Evolutionary conservation across 768 basidiomycete genomes (phyloP).

Genomic region (Mycena capillaripes): DNA sequence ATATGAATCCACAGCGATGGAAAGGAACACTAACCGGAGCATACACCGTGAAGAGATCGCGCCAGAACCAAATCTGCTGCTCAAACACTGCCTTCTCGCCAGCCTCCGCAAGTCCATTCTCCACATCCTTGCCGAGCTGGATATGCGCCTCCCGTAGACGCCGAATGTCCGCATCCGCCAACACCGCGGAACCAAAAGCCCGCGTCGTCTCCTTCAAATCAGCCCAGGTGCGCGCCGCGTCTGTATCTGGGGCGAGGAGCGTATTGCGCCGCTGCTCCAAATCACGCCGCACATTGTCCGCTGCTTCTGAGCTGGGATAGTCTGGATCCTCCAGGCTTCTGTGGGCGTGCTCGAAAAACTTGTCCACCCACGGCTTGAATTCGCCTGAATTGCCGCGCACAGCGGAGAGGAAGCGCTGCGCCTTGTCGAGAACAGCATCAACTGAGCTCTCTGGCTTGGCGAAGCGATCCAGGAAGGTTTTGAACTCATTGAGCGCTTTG

Average conservation of each 20-base stretch:
- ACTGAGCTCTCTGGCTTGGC: conserved; percentile 57
- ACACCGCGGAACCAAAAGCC: conserved; percentile 60
- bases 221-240: conserved; percentile 67
- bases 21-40: conserved; percentile 54
- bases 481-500: conserved; percentile 64
- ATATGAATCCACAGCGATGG: not conserved
- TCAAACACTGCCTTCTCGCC: conserved; percentile 59
- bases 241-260: conserved; percentile 60
- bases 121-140: conserved; percentile 61
- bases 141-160: conserved; percentile 61
- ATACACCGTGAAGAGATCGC: conserved; percentile 86
- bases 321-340: conserved; percentile 63
- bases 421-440: conserved; percentile 61
- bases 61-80: conserved; percentile 81
- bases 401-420: conserved; percentile 11
- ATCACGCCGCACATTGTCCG: conserved; percentile 53
- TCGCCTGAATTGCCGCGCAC: conserved; percentile 48
- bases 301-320: conserved; percentile 66
- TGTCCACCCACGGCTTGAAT: conserved; percentile 67
- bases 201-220: conserved; percentile 58
- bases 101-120: conserved; percentile 51
- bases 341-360: conserved; percentile 61
- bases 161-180: conserved; percentile 63
- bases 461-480: conserved; percentile 63
- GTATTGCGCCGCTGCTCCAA: conserved; percentile 65